A percentile compares a stretch with the other conserved stretches of the same genome.
Conservation (phyloP, 2,329 filamentous ascomycete genomes). For the Penicillium sp. region DNA sequence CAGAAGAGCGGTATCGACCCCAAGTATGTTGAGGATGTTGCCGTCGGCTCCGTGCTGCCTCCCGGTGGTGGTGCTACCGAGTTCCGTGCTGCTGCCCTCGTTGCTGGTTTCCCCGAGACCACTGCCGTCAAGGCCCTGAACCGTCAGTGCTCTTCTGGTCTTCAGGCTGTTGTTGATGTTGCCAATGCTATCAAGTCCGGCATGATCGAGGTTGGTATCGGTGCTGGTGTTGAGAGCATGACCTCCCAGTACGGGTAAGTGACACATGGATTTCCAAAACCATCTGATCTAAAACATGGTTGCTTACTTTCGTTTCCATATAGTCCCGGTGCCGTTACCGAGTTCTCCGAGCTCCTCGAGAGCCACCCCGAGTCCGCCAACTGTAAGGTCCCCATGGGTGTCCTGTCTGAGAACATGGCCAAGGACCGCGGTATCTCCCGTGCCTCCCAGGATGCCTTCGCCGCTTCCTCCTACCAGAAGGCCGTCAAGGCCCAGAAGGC, state of each 20-base stretch:
- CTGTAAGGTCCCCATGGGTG: slow-evolving; percentile 98
- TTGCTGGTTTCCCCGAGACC: slow-evolving; percentile 84
- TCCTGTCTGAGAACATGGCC: slow-evolving; percentile 92
- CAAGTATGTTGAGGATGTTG: slow-evolving; percentile 83
- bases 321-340: slow-evolving; percentile 79
- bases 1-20: slow-evolving; percentile 88
- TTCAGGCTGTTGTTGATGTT: slow-evolving; percentile 91
- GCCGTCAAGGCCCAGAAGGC: slow-evolving; percentile 79
- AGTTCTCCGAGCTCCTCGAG: slow-evolving; percentile 90
- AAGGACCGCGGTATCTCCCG: slow-evolving; percentile 75
- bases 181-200: slow-evolving; percentile 88
- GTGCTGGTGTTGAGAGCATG: slow-evolving; percentile 97
- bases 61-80: slow-evolving; percentile 95
- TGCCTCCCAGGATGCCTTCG: slow-evolving; percentile 83
- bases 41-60: slow-evolving; percentile 85
- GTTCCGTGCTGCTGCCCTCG: slow-evolving; percentile 88
- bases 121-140: slow-evolving; percentile 87
- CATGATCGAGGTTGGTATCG: slow-evolving; percentile 94
- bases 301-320: neutral
- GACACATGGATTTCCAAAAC: neutral
- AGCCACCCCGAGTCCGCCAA: slow-evolving; percentile 79
- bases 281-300: neutral
- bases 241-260: slow-evolving; percentile 81
- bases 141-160: slow-evolving; percentile 89
- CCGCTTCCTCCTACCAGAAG: slow-evolving; percentile 90